Evolutionary conservation across 1,284 basidiomycete species (phyloP).

Genomic region (Hypsizygus ulmarius): DNA sequence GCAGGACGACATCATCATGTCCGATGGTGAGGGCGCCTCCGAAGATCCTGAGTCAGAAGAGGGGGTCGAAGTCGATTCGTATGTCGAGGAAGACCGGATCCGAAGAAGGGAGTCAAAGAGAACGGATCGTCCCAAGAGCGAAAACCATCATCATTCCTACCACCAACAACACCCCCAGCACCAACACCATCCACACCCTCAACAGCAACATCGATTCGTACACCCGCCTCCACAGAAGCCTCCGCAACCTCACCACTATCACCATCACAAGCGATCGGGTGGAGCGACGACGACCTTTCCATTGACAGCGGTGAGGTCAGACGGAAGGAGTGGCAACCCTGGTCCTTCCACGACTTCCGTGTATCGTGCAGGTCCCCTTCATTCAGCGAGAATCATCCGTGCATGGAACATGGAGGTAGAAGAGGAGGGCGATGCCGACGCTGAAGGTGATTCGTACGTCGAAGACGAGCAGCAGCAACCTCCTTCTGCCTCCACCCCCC

Average conservation of each 20-base stretch:
- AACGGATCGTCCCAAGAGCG: slow-evolving; percentile 2
- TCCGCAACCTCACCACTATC: neutral
- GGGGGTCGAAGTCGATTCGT: slow-evolving; percentile 21
- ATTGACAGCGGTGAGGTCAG: neutral
- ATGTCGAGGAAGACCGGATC: slow-evolving; percentile 2
- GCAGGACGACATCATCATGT: neutral
- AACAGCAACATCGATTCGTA: neutral
- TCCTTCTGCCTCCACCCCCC: neutral
- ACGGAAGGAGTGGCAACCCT: neutral
- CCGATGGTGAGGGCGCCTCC: neutral
- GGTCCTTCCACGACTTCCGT: neutral
- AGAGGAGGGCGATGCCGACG: slow-evolving; percentile 27
- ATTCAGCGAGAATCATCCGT: slow-evolving; percentile 4
- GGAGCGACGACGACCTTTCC: neutral
- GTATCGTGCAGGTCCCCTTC: neutral
- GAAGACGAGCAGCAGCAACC: slow-evolving; percentile 19
- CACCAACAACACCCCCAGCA: slow-evolving; percentile 11
- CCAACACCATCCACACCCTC: slow-evolving; percentile 8
- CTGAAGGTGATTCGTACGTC: slow-evolving; percentile 28
- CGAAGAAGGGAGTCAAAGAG: neutral
- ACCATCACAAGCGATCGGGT: neutral
- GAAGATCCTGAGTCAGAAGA: slow-evolving; percentile 40
- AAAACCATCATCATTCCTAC: slow-evolving; percentile 12
- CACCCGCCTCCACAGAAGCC: neutral
- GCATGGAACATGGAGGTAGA: slow-evolving; percentile 17